Base-by-base conservation (phyloP, 2,329 filamentous ascomycete genomes). In the Trichothecium roseum region DNA sequence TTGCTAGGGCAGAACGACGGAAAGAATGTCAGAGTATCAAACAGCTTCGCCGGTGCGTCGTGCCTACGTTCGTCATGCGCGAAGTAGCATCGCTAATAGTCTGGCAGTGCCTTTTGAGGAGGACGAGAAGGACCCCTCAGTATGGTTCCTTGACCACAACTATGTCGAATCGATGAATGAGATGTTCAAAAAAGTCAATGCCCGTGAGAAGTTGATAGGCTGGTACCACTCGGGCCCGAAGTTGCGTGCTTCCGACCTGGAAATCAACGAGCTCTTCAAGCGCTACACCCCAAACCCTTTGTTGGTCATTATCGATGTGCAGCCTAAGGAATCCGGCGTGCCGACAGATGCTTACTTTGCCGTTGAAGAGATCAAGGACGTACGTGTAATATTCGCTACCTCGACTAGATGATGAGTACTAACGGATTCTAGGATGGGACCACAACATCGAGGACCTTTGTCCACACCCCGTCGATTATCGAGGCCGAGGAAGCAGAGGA, bases 141-240 rank as follows among this genome's bases (percentile, higher is more conserved):
- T 98, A 56, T 98, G 91, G 91, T 98, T 96, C 59, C 67, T 98
- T 45, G 91, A 98, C 60, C 91, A 98, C 73, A 96, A 96, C 74
- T 98, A 95, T 55, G 84, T 98, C 61, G 91, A 98, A 64, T 85
- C 82, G 50, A 98, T 98, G 91, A 94, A 91, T 66, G 91, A 96
- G 63, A 98, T 98, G 91, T 98, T 98, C 75, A 98, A 98, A 72
- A 96, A 96, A 68, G 88, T 98, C 72, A 98, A 98, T 68, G 91
- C 91, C 42, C 74, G 85, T 45, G 91, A 98, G 69, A 96, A 96
- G 78, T 74, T 98, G 59, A 93, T 98, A 72, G 91, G 91, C 55
- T 98, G 91, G 91, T 98, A 98, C 63, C 91, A 98, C 65, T 94
- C 91, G 15, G 91, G 91, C 29, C 91, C 91, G 28, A 98, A 96